Evolutionary conservation across 108 stramenopile species (phyloP), one percentile per base, ranked within the genome.

Genomic region (Aurantiochytrium sp.): DNA sequence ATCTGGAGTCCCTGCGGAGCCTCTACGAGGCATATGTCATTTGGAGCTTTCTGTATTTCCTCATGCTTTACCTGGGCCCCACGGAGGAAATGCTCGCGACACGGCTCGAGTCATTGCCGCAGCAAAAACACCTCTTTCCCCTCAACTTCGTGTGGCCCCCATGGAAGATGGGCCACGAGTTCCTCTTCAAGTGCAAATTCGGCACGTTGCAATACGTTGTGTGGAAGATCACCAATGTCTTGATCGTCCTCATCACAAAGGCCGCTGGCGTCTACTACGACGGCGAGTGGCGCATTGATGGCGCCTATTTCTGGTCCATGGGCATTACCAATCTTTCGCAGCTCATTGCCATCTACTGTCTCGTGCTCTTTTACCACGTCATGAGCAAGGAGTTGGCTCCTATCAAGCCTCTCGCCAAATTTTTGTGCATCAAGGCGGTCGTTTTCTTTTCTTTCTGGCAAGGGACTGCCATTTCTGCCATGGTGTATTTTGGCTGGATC

Each of bases 391-490:
- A 97, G 58, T 60, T 98, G 59, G 89, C 93, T 88, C 96, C 95
- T 1, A 93, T 96, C 96, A 91, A 94, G 60, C 97, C 98, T 4
- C 89, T 97, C 21, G 96, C 97, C n/a, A 99, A 99, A 90, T 99
- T 99, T 88, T 83, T 98, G 0, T 96, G 96, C 87, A 94, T 99
- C 59, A 99, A 99, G 91, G 96, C 96, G 23, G 97, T 99, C n/a
- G 95, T 99, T 5, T 99, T 99, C 92, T 97, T 98, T 88, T 97
- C 97, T 1, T 99, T 96, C 95, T 98, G 97, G 98, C 98, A 99
- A 92, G 93, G 96, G 18, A 95, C 98, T 14, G 89, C 92, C 25
- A 96, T 99, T 69, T 94, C 94, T 35, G 96, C 95, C 44, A 69
- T 98, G 76, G 89, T 88, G 4, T 88, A 87, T 8, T 44, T 44